phyloP scores from a whole-genome alignment of 805 yeast genomes.

The Yamadazyma sp. region DNA sequence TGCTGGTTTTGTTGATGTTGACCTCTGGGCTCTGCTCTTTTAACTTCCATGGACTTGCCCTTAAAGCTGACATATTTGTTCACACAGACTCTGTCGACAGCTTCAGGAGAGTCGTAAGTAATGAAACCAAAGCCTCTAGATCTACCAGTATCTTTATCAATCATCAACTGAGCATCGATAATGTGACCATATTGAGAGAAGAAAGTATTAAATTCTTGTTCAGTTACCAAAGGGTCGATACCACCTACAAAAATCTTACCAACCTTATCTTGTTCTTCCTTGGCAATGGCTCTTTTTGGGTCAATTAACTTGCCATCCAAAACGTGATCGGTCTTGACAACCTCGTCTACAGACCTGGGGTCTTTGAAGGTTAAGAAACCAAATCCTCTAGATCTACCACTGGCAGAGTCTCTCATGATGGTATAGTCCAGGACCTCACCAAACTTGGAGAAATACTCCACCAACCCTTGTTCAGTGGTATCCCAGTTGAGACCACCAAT shows the following conservation, averaged over 20 bases:
- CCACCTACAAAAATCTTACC: slow-evolving; percentile 98
- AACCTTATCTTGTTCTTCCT: slow-evolving; percentile 94
- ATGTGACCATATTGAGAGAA: slow-evolving; percentile 87
- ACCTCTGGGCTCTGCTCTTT: slow-evolving; percentile 80
- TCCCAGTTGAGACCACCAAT: slow-evolving; percentile 98
- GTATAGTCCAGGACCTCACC: slow-evolving; percentile 88
- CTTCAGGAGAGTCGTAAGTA: slow-evolving; percentile 91
- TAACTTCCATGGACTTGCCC: slow-evolving; percentile 82
- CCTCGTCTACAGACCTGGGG: slow-evolving; percentile 81
- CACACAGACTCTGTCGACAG: slow-evolving; percentile 84
- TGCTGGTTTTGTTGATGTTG: slow-evolving; percentile 51
- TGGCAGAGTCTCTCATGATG: slow-evolving; percentile 85
- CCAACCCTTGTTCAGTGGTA: slow-evolving; percentile 85
- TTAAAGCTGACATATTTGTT: slow-evolving; percentile 80
- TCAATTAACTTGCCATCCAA: slow-evolving; percentile 95
- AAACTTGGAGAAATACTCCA: slow-evolving; percentile 77
- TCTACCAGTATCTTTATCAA: slow-evolving; percentile 95
- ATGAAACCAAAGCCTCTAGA: slow-evolving; percentile 97
- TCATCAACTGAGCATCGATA: slow-evolving; percentile 94
- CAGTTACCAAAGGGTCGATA: slow-evolving; percentile 89
- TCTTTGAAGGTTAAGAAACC: slow-evolving; percentile 88
- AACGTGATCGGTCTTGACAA: slow-evolving; percentile 80
- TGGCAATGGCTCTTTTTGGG: slow-evolving; percentile 96
- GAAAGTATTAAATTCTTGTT: slow-evolving; percentile 81
- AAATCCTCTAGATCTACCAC: slow-evolving; percentile 92